Percentiles rank a stretch among this genome's conserved stretches.
Evolutionary conservation across 2,329 filamentous ascomycete species (phyloP).

Genomic region (Aureobasidium sp.): DNA sequence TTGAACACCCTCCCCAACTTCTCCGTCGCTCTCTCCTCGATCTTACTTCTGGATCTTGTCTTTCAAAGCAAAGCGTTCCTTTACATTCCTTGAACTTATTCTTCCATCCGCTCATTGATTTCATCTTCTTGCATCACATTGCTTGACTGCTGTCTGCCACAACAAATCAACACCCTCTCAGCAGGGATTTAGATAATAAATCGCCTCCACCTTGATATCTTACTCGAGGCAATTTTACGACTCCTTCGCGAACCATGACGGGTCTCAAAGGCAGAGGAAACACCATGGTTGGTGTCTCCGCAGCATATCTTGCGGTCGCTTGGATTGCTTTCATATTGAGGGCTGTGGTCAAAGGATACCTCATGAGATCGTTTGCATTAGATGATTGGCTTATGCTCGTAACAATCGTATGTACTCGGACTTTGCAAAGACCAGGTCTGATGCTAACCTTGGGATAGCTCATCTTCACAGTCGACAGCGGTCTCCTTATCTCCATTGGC

Average conservation of each 20-base stretch:
- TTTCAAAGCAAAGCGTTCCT: not conserved
- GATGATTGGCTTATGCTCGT: slow-evolving; percentile 11
- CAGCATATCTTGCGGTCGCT: not conserved
- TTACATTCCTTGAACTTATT: not conserved
- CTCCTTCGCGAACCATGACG: not conserved
- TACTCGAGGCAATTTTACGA: not conserved
- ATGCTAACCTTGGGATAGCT: not conserved
- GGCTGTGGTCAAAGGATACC: not conserved
- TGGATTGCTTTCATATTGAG: slow-evolving; percentile 10
- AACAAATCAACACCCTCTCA: not conserved
- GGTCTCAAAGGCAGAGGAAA: not conserved
- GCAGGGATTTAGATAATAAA: not conserved
- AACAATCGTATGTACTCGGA: not conserved
- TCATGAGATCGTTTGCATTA: slow-evolving; percentile 1
- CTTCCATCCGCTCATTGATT: no score
- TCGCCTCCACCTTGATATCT: no score
- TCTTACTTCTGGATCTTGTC: not conserved
- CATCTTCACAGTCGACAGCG: not conserved
- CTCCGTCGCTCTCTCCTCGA: not conserved
- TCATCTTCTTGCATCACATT: no score
- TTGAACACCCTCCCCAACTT: not conserved
- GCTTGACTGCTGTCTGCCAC: no score
- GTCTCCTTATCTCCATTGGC: slow-evolving; percentile 2
- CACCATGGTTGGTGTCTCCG: slow-evolving; percentile 7
- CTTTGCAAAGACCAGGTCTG: not conserved